phyloP scores from a whole-genome alignment of 2,329 filamentous ascomycete species.

The Zymoseptoria ardabiliae region DNA sequence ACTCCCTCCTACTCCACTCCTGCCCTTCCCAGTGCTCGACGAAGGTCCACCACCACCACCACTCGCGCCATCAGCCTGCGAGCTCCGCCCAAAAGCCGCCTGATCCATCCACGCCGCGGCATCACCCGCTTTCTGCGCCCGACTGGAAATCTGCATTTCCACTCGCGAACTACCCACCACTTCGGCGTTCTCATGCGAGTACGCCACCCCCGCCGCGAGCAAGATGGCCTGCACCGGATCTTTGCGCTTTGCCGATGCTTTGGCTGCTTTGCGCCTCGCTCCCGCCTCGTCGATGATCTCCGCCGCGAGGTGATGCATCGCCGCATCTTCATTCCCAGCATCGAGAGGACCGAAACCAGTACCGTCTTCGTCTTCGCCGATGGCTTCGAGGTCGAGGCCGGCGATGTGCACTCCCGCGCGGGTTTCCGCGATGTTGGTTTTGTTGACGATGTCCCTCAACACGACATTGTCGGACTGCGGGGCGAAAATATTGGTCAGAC shows the following conservation, averaged over 20 bases:
- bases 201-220: constrained; percentile 78
- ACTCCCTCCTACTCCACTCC: not conserved
- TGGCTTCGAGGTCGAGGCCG: constrained; percentile 68
- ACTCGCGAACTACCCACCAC: constrained; percentile 87
- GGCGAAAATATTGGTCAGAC: constrained; percentile 75
- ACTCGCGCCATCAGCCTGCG: constrained; percentile 40
- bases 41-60: constrained; percentile 22
- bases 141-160: constrained; percentile 75
- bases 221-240: constrained; percentile 87
- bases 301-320: constrained; percentile 65
- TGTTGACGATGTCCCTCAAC: constrained; percentile 92
- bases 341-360: constrained; percentile 28
- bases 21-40: constrained; percentile 9
- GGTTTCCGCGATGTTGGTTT: constrained; percentile 93
- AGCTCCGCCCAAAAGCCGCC: constrained; percentile 27
- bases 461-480: constrained; percentile 74
- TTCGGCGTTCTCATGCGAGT: constrained; percentile 94
- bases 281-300: constrained; percentile 41
- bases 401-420: constrained; percentile 74
- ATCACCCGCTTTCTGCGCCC: constrained; percentile 58
- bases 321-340: constrained; percentile 53
- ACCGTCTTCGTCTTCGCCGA: constrained; percentile 44
- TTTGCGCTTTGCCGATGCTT: constrained; percentile 35
- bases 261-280: constrained; percentile 31
- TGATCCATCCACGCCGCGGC: constrained; percentile 46